phyloP scores from a whole-genome alignment of 2,329 filamentous ascomycete species.

The Fonsecaea erecta region DNA sequence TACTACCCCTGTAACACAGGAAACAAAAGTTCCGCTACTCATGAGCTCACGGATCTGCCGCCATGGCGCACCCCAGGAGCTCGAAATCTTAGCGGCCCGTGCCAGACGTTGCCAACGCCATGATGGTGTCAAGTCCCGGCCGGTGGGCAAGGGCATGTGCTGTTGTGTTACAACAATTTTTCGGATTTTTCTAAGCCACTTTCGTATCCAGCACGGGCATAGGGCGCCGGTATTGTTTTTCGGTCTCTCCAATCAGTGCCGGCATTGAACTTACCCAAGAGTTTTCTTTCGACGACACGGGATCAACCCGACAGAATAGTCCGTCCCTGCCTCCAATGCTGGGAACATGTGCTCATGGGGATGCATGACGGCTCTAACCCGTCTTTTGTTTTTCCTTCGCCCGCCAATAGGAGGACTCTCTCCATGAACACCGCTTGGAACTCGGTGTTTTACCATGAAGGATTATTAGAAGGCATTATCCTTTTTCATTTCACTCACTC shows the following conservation, averaged over 20 bases:
- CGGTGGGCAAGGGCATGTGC: conserved; percentile 6
- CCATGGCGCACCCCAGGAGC: background rate
- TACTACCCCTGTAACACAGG: background rate
- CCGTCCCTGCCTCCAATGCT: background rate
- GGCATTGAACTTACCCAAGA: background rate
- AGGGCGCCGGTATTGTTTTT: conserved; percentile 1
- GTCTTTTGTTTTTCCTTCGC: background rate
- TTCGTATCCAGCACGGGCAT: background rate
- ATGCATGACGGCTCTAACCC: conserved; percentile 5
- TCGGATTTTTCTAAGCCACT: conserved; percentile 19
- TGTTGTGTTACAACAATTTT: conserved; percentile 19
- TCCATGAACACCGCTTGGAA: background rate
- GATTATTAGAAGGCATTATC: background rate
- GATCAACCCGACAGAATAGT: background rate
- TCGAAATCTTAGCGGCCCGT: background rate
- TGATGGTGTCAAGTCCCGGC: background rate
- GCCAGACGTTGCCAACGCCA: background rate
- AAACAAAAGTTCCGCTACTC: background rate
- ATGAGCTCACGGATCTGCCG: conserved; percentile 5
- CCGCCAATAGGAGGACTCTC: background rate
- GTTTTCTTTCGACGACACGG: conserved; percentile 1
- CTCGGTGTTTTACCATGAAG: background rate
- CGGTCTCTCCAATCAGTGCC: conserved; percentile 13
- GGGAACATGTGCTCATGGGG: background rate
- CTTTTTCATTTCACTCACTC: background rate